Base-by-base conservation (phyloP, 2,329 filamentous ascomycete species). In the Remersonia thermophila region DNA sequence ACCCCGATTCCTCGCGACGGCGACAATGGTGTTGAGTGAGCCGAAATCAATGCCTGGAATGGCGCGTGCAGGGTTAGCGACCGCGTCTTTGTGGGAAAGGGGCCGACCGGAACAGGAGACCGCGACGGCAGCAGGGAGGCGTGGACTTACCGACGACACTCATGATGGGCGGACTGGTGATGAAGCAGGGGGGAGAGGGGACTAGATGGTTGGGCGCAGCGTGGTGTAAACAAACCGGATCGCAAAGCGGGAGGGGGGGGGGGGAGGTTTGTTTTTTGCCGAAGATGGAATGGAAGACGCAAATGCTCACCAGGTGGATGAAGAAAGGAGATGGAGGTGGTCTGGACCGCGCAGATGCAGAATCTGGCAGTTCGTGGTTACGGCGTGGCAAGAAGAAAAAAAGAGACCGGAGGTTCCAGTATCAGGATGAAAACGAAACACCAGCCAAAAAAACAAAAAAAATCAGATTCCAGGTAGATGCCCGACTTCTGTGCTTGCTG, bases 1-100 rank as follows among this genome's bases (percentile, higher is more conserved):
- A 67, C 91, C 91, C 61, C 93, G 87, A 66, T 96, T 96, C 62
- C 91, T 79, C 59, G 91, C 91, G 63, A 96, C 89, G 60, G 89
- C 89, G 65, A 96, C 83, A 58, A 93, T 87, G 60, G 89, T 94
- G 75, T 93, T 94, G 61, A 93, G 78, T 51, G 85, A 85, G 69
- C 89, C 89, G 67, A 96, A 80, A 75, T 96, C 89, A 64, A 93
- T 77, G 65, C 86, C 86, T 74, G 32, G 20, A 23, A 9, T 5
- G 20, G 20, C 5, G 20, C 20, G 20, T 9, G 20, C 20, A 23
- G 5, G 5, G 20, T 23, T 9, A 23, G 20, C 20, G 9, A 9
- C 20, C 20, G 9, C 5, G 20, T 23, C 20, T 23, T 9, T 23
- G 20, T 9, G 20, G 20, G 20, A 15, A 26, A 36, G 13, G 28